Conservation (phyloP, 177 flowering plant genomes). For the Tripterygium wilfordii region DNA sequence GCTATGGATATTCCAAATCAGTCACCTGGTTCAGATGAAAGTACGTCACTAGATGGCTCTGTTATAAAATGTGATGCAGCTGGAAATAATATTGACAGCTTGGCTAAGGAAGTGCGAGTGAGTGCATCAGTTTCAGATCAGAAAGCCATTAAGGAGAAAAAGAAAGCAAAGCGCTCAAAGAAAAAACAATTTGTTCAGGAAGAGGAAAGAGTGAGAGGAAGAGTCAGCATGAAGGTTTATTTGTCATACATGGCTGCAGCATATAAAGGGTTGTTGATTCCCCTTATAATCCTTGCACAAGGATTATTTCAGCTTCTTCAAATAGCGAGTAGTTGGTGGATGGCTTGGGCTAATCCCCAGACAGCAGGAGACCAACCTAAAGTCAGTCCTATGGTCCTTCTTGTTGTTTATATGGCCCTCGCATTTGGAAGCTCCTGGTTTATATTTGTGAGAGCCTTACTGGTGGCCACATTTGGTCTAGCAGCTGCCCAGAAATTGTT, state of each 20-base stretch:
- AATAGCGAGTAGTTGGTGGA: constrained; percentile 98
- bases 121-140: constrained; percentile 48
- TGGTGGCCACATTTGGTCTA: constrained; percentile 94
- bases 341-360: constrained; percentile 99
- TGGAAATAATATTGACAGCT: constrained; percentile 36
- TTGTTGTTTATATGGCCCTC: constrained; percentile 88
- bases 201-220: constrained; percentile 92
- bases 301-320: constrained; percentile 84
- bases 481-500: constrained; percentile 90
- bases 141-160: constrained; percentile 78
- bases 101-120: constrained; percentile 62
- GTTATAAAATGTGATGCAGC: constrained; percentile 31
- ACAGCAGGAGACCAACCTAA: constrained; percentile 72
- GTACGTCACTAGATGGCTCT: constrained; percentile 23
- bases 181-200: constrained; percentile 96
- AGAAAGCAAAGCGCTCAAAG: constrained; percentile 75
- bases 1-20: constrained; percentile 72
- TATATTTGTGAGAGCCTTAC: constrained; percentile 81
- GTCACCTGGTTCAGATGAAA: constrained; percentile 56
- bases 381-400: constrained; percentile 64
- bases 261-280: constrained; percentile 81
- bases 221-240: constrained; percentile 89
- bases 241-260: constrained; percentile 96
- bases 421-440: constrained; percentile 97
- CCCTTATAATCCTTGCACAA: constrained; percentile 79